Base-by-base conservation (phyloP, 1,284 basidiomycete species). In the Microbotryum intermedium region DNA sequence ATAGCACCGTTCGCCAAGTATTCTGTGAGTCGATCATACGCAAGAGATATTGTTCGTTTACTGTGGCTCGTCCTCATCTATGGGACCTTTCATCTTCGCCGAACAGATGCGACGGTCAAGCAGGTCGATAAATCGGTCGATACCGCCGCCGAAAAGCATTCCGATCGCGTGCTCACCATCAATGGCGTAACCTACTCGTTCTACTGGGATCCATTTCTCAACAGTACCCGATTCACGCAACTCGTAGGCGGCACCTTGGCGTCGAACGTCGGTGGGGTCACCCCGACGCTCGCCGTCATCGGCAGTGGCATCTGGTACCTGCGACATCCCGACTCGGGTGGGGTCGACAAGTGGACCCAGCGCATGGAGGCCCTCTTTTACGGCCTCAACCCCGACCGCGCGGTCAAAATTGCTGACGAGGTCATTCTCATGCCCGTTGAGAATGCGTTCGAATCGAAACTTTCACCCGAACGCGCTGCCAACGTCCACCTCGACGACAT, bases 221-320 rank as follows among this genome's bases (percentile, higher is more conserved):
- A 92, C 73, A 76, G 79, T 6, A 82, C 86, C 2, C 75, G 77
- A 55, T 81, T 82, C 20, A 66, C 76, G 25, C 65, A 74, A 30
- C 72, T 78, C 50, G 65, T 77, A 77, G 61, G 65, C 39, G 58
- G 52, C 23, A 65, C 62, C 16, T 50, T 63, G 66, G 69, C 13
- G 44, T 58, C 9, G 34, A 62, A 26, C 67, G 73, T 18, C 60
- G 53, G 43, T 0, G 23, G 45, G 23, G 60, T 53, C 4, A 46
- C 48, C 11, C 80, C 85, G 1, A 82, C 85, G 0, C 75, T 94
- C 46, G 79, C 91, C 29, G 84, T 91, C 10, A 73, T 94, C 23
- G 90, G 90, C 21, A 84, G 86, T 13, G 90, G 90, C 0, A 77
- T 93, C 43, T 92, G 90, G 90, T 90, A 88, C 72, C 80, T 93